A percentile compares a stretch with the other conserved stretches of the same genome.
Conservation (phyloP, 352 stramenopile genomes). For the Phytophthora citrophthora region DNA sequence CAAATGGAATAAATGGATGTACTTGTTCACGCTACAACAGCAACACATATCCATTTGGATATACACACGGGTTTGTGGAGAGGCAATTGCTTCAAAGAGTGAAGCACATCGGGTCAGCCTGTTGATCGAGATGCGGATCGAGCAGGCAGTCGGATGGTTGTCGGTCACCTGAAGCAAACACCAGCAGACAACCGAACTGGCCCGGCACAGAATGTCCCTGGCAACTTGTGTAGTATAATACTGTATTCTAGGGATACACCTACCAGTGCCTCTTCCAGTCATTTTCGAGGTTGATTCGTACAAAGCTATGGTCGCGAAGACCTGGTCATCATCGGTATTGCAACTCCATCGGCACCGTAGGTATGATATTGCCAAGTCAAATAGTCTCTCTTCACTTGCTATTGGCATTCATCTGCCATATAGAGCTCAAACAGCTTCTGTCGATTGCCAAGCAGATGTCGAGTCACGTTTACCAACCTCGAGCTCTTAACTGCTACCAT, state of each 20-base stretch:
- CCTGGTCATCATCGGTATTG: background rate
- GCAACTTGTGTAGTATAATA: background rate
- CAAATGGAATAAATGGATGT: too few species aligned
- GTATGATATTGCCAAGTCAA: too few species aligned
- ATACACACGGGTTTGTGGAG: too few species aligned
- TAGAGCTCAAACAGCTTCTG: conserved; percentile 7
- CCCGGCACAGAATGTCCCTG: conserved; percentile 10
- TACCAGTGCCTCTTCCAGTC: background rate
- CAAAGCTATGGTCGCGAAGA: conserved; percentile 10
- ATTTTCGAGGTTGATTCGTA: conserved; percentile 5
- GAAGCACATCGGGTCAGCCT: conserved; percentile 1
- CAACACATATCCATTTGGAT: too few species aligned
- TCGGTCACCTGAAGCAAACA: conserved; percentile 1
- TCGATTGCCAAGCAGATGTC: conserved; percentile 13
- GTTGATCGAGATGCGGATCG: background rate
- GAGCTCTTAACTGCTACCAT: conserved; percentile 6
- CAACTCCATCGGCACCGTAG: too few species aligned
- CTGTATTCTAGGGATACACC: too few species aligned
- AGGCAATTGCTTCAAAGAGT: background rate
- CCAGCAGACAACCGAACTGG: conserved; percentile 1
- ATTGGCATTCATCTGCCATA: background rate
- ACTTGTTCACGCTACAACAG: too few species aligned
- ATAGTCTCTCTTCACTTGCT: too few species aligned
- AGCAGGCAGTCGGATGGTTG: background rate
- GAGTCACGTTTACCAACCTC: conserved; percentile 7